Base-by-base conservation (phyloP, 225 moss, liverwort and hornwort species). In the Sphagnum contortum region DNA sequence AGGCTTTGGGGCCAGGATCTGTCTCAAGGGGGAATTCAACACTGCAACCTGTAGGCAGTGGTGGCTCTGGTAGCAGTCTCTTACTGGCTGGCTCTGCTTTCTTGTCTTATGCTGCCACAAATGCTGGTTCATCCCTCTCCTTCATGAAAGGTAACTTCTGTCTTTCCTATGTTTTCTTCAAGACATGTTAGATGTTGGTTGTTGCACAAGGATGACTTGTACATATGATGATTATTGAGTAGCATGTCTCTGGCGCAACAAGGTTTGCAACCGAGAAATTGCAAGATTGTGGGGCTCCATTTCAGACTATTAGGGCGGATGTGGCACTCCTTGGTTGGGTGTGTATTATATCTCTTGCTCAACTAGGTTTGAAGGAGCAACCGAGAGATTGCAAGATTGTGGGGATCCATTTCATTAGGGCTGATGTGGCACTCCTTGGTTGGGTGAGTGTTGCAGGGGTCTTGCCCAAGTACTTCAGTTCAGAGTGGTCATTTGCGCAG, bases 381-480 rank as follows among this genome's bases (percentile, higher is more conserved):
- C 29, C 29, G 29, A 29, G 29, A 29, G 29, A 29, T 44, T 67
- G 8, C 9, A 29, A 29, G 56, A 29, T 57, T 67, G 6, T 6
- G 8, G 12, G 13, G 12, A 7, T 7, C 12, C 8, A 8, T 13
- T 45, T 7, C 13, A 6, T 12, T 60, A 60, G 8, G 13, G 44
- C 1, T 13, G 12, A 13, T 13, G 6, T 13, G 7, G 8, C 60
- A 13, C 13, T 45, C 12, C 6, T 0, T 60, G 60, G 9, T 60
- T 73, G 48, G 60, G 0, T 47, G 48, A n/a, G 3, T 72, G 48
- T 62, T 45, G 57, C 85, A 87, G 87, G 85, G 48, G 78, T 88
- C 61, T 75, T 91, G 59, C 84, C 88, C 4, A 91, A 77, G 71
- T 76, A 83, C 57, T 77, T 91, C 72, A 82, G 81, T 67, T 87